A percentile compares a stretch with the other conserved stretches of the same genome.
Evolutionary conservation across 495 filamentous ascomycete genomes (phyloP).

Genomic region (Filosporella fistucella): DNA sequence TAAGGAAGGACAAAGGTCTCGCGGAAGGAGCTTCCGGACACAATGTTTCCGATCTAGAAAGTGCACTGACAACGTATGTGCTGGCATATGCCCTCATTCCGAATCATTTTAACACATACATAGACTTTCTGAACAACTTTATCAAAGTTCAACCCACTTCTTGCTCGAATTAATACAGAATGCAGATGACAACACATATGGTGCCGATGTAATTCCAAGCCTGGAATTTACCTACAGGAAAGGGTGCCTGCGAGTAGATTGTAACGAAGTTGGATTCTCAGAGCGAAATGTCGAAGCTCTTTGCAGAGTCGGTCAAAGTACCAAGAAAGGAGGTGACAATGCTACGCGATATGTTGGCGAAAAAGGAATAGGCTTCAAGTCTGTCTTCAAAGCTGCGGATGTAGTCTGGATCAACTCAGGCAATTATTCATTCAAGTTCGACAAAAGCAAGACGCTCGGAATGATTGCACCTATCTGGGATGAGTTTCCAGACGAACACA

Average conservation of each 20-base stretch:
- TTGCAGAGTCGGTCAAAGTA: constrained; percentile 31
- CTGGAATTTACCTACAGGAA: constrained; percentile 2
- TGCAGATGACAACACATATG: constrained; percentile 35
- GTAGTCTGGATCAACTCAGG: constrained; percentile 35
- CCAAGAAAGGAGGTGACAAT: constrained; percentile 21
- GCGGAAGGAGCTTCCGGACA: background rate
- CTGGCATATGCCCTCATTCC: background rate
- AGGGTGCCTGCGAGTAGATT: constrained; percentile 18
- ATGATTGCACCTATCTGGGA: constrained; percentile 26
- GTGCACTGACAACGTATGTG: background rate
- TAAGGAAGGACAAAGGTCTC: background rate
- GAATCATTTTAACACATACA: background rate
- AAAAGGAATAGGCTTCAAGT: constrained; percentile 47
- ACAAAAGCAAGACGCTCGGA: constrained; percentile 22
- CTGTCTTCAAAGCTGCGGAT: constrained; percentile 39
- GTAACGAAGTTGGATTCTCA: constrained; percentile 40
- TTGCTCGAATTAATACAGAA: constrained; percentile 39
- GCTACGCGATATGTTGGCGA: constrained; percentile 33
- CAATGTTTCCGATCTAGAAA: background rate
- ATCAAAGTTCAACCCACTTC: constrained; percentile 31
- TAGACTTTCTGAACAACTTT: constrained; percentile 33
- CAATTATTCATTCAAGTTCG: constrained; percentile 36
- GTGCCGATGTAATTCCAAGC: background rate
- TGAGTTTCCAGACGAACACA: background rate
- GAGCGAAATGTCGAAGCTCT: constrained; percentile 31